Base-by-base conservation (phyloP, 495 filamentous ascomycete genomes). In the Cenococcum geophilum region DNA sequence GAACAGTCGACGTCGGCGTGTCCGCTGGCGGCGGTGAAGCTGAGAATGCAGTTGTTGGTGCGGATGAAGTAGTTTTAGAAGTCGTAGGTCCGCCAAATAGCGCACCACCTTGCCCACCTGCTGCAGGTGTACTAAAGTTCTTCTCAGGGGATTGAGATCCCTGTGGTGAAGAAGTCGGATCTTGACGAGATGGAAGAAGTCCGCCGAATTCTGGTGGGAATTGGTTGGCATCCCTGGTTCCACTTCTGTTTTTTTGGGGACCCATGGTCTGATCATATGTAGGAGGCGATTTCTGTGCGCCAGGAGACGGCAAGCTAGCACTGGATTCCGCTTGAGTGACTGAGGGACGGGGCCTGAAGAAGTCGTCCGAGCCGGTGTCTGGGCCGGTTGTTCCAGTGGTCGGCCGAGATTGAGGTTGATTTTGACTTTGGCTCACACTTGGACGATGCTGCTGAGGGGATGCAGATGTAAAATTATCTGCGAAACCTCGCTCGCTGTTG, bases 401-500 rank as follows among this genome's bases (percentile, higher is more conserved):
- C 68, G 72, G 37, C 61, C 49, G 21, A 16, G 67, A 20, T 61
- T 70, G 59, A 43, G 21, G 66, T 59, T 22, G 58, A 35, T 27
- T 56, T 52, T 58, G 58, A 37, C 48, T 67, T 37, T 72, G 65
- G 12, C 66, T 68, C 14, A 54, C 25, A 35, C 48, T 62, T n/a
- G 70, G 61, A 10, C 65, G 55, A 9, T 67, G 72, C 21, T 82
- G 79, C 20, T 74, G 74, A 20, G 90, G 86, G 23, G 85, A 88
- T 18, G 79, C 80, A 49, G 89, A 83, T 3, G 88, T 85, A 67
- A 97, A 97, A 68, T 96, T 86, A 70, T 98, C 92, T 58, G 92
- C 92, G 69, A 97, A 98, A 0, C 92, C 88, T 48, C 78, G 85
- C 43, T 88, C 89, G 60, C 87, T 90, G 36, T 92, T 90, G 59